Evolutionary conservation across 257 asterid genomes (phyloP).

Genomic region (Dorcoceras hygrometricum): DNA sequence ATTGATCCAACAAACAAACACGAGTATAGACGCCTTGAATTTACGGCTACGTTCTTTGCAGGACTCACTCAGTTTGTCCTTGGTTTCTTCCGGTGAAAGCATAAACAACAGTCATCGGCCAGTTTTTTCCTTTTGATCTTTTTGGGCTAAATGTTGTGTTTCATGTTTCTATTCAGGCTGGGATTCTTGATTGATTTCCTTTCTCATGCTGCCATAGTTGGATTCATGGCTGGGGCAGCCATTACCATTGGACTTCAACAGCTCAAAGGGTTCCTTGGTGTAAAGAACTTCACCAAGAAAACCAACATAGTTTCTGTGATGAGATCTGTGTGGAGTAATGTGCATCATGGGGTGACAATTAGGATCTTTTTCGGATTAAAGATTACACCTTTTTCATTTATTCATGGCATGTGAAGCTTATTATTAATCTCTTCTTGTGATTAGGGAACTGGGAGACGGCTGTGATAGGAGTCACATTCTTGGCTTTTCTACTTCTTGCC

Average conservation of each 20-base stretch:
- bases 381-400: too few relatives aligned
- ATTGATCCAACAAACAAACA: slow-evolving; percentile 50
- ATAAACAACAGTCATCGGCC: background rate
- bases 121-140: background rate
- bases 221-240: slow-evolving; percentile 83
- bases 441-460: slow-evolving; percentile 70
- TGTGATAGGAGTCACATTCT: slow-evolving; percentile 55
- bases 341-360: slow-evolving; percentile 59
- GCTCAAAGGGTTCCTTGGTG: slow-evolving; percentile 72
- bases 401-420: background rate
- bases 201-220: slow-evolving; percentile 72
- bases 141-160: background rate
- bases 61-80: slow-evolving; percentile 59
- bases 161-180: slow-evolving; percentile 35
- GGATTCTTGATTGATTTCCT: slow-evolving; percentile 79
- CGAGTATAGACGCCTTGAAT: slow-evolving; percentile 60
- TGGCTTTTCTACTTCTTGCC: slow-evolving; percentile 51
- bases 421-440: background rate
- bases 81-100: slow-evolving; percentile 62
- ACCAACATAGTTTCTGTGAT: slow-evolving; percentile 58
- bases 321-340: slow-evolving; percentile 48
- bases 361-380: too few relatives aligned
- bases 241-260: slow-evolving; percentile 72
- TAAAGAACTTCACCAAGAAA: slow-evolving; percentile 63
- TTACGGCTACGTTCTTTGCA: slow-evolving; percentile 75